Conservation (phyloP, 148 eudicot genomes). For the Dianthus caryophyllus region DNA sequence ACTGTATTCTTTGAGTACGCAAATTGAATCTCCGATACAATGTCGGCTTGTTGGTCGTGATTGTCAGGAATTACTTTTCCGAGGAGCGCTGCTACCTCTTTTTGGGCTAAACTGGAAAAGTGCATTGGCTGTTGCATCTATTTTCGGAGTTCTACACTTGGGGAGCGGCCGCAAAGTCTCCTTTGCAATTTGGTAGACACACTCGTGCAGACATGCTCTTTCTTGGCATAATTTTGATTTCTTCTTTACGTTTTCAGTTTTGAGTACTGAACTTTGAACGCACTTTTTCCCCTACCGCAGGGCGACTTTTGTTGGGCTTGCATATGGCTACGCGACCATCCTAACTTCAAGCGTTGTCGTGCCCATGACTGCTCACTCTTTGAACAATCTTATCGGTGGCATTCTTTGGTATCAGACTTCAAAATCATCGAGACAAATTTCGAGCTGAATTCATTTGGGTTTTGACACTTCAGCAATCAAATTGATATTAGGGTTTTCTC, state of each 20-base stretch:
- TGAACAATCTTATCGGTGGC: constrained; percentile 79
- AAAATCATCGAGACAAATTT: constrained; percentile 29
- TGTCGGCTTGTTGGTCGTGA: constrained; percentile 5
- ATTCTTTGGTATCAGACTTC: constrained; percentile 71
- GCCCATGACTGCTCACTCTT: constrained; percentile 83
- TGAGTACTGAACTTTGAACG: constrained; percentile 2
- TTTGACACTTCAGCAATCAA: too few relatives aligned
- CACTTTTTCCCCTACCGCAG: constrained; percentile 27
- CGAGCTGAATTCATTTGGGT: constrained; percentile 11
- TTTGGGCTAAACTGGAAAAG: constrained; percentile 63
- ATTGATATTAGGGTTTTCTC: too few relatives aligned
- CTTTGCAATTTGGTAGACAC: constrained; percentile 68
- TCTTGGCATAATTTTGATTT: not conserved
- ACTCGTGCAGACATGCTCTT: not conserved
- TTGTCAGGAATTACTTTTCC: constrained; percentile 81
- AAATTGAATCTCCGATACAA: not conserved
- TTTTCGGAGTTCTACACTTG: constrained; percentile 77
- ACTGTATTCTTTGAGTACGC: too few relatives aligned
- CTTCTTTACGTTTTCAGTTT: not conserved
- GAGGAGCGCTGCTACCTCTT: constrained; percentile 82
- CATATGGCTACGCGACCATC: constrained; percentile 70
- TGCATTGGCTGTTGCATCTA: constrained; percentile 52
- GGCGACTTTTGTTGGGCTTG: constrained; percentile 84
- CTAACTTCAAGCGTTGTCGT: constrained; percentile 66
- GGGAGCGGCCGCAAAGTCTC: constrained; percentile 81